Base-by-base conservation (phyloP, 2,329 filamentous ascomycete genomes). In the Alternaria gansuensis region DNA sequence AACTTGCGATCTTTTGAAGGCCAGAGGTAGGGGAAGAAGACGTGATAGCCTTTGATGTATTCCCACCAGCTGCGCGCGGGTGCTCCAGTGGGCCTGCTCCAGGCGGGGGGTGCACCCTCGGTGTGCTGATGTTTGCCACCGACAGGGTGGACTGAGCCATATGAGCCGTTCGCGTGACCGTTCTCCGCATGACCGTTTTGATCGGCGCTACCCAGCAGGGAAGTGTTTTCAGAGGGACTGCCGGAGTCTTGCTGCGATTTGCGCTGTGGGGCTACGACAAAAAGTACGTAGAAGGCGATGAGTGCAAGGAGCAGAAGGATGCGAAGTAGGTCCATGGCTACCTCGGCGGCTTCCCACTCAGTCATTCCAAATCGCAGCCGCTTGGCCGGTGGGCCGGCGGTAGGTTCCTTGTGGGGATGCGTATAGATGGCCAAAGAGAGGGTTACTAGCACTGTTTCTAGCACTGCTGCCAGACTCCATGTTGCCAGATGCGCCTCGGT, bases 1-100 rank as follows among this genome's bases (percentile, higher is more conserved):
- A 99, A 82, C 64, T 83, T 85, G 36, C 83, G 80, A 50, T 92
- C 88, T 72, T 94, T 94, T 70, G 88, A 90, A 0, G 95, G 95
- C 95, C 95, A 99, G 58, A 98, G 86, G 74, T 98, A 99, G 0
- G 93, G 94, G 75, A 98, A 96, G 79, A 99, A 97, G 51, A 97
- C 83, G 11, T 90, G 91, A 77, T 98, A 99, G 44, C 94, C 93
- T 64, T 90, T 88, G 60, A 97, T 82, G 76, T 99, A 99, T 74
- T 98, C 93, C 88, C 91, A 96, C 95, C 95, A 99, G 51, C 89
- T 95, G 67, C 91, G 92, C 67, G 91, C 90, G 3, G 92, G 93
- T 8, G 92, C 86, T 64, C 92, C 94, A 36, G 90, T 90, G 2
- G 93, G 93, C 67, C 94, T 90, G 76, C 96, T 96, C 83, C 96